Evolutionary conservation across 2,329 filamentous ascomycete genomes (phyloP), one percentile per base, ranked within the genome.

Genomic region (Penicillium brasilianum): DNA sequence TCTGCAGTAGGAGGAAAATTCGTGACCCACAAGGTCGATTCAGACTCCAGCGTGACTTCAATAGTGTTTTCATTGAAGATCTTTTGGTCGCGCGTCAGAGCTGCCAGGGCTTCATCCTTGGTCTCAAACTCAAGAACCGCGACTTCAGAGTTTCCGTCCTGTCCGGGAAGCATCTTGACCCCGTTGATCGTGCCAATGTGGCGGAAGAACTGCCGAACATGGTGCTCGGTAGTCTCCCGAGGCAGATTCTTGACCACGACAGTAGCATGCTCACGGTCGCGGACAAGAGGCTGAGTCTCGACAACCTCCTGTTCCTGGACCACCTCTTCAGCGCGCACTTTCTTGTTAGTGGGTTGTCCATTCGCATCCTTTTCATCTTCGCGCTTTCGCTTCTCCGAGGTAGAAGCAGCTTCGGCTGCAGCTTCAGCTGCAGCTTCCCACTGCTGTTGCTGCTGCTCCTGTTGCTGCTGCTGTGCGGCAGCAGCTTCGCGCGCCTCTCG

Each of bases 241-340:
- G 95, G 93, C 25, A 99, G 78, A 67, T 93, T 90, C 54, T 86
- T 88, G 4, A 97, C 88, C 56, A 96, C 86, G 51, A 98, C 84
- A 0, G 91, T 93, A 0, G 92, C 90, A 75, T 98, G 90, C 73
- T 99, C 95, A 44, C 95, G 88, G 76, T 99, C 93, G 58, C 95
- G 88, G 75, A 92, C 94, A 32, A 83, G 76, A 32, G 80, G 74
- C 60, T 64, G 68, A 53, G 63, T 69, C 68, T 71, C 74, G 6
- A 71, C 60, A 34, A 73, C 73, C 20, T 71, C 70, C 11, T 76
- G 76, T 14, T 73, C 69, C 14, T 67, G 11, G 36, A 1, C 60
- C 22, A 63, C 65, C 18, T 80, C 77, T 46, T 81, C 82, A 13
- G 76, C 80, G 61, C 81, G 92, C 37, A 84, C 82, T 69, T 91